Base-by-base conservation (phyloP, 805 yeast species). In the Saccharomycopsis fermentans region DNA sequence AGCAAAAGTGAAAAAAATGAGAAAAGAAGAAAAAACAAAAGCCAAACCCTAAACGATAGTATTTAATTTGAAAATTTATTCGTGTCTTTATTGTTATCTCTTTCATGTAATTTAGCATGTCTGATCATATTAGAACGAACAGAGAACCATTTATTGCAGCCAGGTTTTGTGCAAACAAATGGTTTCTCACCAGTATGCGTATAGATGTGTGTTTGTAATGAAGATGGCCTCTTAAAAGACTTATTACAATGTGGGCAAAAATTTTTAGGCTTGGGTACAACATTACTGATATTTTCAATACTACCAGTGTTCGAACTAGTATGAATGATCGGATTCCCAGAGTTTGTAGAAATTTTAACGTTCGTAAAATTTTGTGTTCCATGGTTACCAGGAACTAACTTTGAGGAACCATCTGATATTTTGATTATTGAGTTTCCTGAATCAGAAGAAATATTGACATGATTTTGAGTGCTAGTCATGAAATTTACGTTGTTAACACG, bases 171-270 rank as follows among this genome's bases (percentile, higher is more conserved):
- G 68, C 90, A 85, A 58, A 72, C 71, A 67, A 81, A 85, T 8
- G 90, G 90, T 63, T 84, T 84, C 66, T 83, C 90, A n/a, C 90
- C 90, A 0, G 90, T 84, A 68, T 90, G 96, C 6, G 87, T 85
- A 63, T 88, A 80, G 63, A 79, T 75, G 70, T 90, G 96, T 3
- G 91, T 89, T 62, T 83, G 85, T 58, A 89, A 73, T 1, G 94
- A 88, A 11, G 90, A 84, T 8, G 96, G 91, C 66, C 96, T 79
- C 64, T 87, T 84, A 73, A 90, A 90, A 57, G 81, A 82, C 68
- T 89, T 88, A 53, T 81, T 77, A 69, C 96, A 89, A 17, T 83
- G 77, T 16, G 68, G 71, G 59, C 78, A 74, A 55, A 80, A 70
- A 64, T 80, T 80, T 54, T 76, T 65, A 48, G 70, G n/a, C 17